Percentiles rank a stretch among this genome's conserved stretches.
Conservation (phyloP, 768 basidiomycete species). For the Sporobolomyces phaffii region DNA sequence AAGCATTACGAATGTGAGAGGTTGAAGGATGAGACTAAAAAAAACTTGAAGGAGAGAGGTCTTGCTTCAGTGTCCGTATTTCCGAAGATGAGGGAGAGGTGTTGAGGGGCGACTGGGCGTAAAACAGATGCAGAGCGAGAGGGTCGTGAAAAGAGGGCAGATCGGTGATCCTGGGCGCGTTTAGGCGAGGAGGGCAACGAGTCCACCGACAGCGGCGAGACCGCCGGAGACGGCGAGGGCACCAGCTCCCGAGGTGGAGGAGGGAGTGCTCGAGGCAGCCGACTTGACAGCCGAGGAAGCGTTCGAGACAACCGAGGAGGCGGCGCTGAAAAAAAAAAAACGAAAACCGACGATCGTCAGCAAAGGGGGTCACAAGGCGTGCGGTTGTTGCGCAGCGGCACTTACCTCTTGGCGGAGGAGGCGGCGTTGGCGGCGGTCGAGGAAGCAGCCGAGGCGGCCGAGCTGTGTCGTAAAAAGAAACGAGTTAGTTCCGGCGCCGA, state of each 20-base stretch:
- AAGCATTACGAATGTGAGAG: too few species aligned
- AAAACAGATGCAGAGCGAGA: too few species aligned
- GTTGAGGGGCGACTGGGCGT: too few species aligned
- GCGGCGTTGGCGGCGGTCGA: neutral
- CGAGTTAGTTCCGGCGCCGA: too few species aligned
- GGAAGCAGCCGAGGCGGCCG: neutral
- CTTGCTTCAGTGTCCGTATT: too few species aligned
- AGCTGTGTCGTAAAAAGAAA: neutral
- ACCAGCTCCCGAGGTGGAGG: neutral
- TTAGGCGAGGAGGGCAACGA: constrained; percentile 26
- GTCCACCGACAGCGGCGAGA: constrained; percentile 19
- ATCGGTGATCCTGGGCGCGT: too few species aligned
- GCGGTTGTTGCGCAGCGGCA: too few species aligned
- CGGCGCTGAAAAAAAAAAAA: neutral
- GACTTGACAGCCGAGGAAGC: neutral
- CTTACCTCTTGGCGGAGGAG: neutral
- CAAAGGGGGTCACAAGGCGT: too few species aligned
- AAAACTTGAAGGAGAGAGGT: too few species aligned
- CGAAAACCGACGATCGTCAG: neutral
- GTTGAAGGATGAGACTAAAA: too few species aligned
- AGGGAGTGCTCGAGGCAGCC: neutral
- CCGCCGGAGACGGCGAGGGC: constrained; percentile 15
- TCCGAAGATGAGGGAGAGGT: too few species aligned
- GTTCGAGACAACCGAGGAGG: neutral
- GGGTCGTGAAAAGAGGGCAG: neutral